Percentiles rank a stretch among this genome's conserved stretches.
These are phyloP conservation scores for Trichophyton schoenleinii DNA, from an alignment of 2,329 filamentous ascomycete species.

Conservation along the genomic window DNA sequence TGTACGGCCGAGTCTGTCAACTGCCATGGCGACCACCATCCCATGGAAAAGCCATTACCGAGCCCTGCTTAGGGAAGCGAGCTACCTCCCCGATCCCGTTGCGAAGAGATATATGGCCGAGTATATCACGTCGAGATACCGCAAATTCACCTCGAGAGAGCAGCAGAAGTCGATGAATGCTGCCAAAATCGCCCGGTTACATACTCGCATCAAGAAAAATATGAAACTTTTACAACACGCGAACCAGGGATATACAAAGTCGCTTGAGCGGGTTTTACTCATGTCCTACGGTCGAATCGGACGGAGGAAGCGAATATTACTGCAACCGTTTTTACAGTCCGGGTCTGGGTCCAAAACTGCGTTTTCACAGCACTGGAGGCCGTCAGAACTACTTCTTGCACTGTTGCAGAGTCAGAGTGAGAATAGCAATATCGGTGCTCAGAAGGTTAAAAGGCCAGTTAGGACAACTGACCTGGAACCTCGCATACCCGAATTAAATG, in stretches of 20 bases:
- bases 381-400: conserved; percentile 4
- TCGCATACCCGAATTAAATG: conserved; percentile 24
- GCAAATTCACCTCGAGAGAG: conserved; percentile 22
- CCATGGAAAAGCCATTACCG: conserved; percentile 40
- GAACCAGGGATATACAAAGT: conserved; percentile 42
- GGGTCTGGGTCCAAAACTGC: conserved; percentile 5
- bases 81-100: conserved; percentile 48
- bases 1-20: background rate
- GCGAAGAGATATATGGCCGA: conserved; percentile 40
- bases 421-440: conserved; percentile 15
- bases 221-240: conserved; percentile 39
- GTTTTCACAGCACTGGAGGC: conserved; percentile 9
- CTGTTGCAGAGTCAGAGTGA: conserved; percentile 6
- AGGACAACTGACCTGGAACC: conserved; percentile 15
- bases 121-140: conserved; percentile 39
- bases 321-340: conserved; percentile 19
- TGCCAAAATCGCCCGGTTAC: conserved; percentile 10
- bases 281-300: conserved; percentile 48
- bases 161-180: background rate
- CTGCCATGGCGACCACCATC: conserved; percentile 3
- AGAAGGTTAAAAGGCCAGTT: conserved; percentile 15
- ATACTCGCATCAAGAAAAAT: conserved; percentile 22
- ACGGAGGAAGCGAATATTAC: conserved; percentile 37
- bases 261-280: conserved; percentile 41
- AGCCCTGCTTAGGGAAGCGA: conserved; percentile 45